Base-by-base conservation (phyloP, 2,329 filamentous ascomycete species). In the Diaporthe ampelina region DNA sequence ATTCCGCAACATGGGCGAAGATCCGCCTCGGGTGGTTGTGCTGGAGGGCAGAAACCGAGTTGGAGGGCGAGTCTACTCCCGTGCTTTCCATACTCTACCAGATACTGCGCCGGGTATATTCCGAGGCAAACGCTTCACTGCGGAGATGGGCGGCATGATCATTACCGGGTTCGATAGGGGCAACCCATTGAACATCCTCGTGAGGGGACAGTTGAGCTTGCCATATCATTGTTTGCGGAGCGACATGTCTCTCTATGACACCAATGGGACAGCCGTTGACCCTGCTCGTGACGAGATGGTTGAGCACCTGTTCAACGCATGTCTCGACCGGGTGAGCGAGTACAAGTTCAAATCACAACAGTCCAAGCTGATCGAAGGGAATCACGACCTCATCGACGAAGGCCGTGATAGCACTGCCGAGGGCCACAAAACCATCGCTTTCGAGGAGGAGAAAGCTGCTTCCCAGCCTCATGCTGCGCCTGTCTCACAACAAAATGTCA, bases 121-220 rank as follows among this genome's bases (percentile, higher is more conserved):
- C 90, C 88, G 82, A 84, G 88, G 86, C 11, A 89, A 87, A 76
- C 86, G 91, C 68, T 93, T 93, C 80, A 98, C 95, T 26, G 97
- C 95, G 43, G 97, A 99, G 82, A 97, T 98, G 92, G 97, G 97
- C 37, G 97, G 96, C 72, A 98, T 99, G 88, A 98, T 99, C 75
- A 95, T 99, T 76, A 98, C 97, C 45, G 97, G 97, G 0, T 99
- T 98, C 81, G 95, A 98, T 78, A 91, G 94, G 77, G 97, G 97
- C 24, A 99, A 99, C 79, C 97, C 97, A 7, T 86, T 99, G 78
- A 97, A 98, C 81, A 91, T 95, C 65, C 91, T 99, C 75, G 92
- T 99, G 73, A 92, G 97, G 77, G 95, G 94, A 21, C 97, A 99
- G 83, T 88, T 99, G 65, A 94, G 93, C 35, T 88, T 99, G 26